Conservation (phyloP, 345 rosid genomes). For the Kandelia obovata region DNA sequence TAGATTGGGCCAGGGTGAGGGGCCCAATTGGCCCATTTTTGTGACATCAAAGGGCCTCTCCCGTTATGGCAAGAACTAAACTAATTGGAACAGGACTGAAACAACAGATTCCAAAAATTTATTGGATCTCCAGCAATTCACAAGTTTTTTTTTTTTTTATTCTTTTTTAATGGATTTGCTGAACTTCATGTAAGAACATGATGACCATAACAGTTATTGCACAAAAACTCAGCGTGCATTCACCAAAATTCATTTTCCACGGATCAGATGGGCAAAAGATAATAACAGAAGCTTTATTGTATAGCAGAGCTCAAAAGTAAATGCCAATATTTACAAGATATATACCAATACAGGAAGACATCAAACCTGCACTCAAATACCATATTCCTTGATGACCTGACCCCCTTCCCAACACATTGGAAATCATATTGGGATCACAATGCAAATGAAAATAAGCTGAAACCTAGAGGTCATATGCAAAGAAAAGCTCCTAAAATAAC, state of each 20-base stretch:
- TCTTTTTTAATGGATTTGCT: too few species aligned
- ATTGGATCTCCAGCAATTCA: too few species aligned
- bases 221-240: too few species aligned
- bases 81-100: too few species aligned
- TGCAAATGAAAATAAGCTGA: slow-evolving; percentile 13
- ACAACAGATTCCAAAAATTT: too few species aligned
- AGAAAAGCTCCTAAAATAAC: slow-evolving; percentile 7
- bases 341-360: slow-evolving; percentile 21
- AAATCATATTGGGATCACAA: slow-evolving; percentile 14
- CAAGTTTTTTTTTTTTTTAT: too few species aligned
- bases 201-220: background rate
- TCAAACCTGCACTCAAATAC: slow-evolving; percentile 22
- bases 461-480: slow-evolving; percentile 13
- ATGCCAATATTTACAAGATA: slow-evolving; percentile 34
- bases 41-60: too few species aligned
- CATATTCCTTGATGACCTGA: slow-evolving; percentile 11
- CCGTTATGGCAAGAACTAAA: too few species aligned
- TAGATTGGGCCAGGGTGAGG: too few species aligned
- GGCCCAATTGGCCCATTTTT: too few species aligned
- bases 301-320: slow-evolving; percentile 16
- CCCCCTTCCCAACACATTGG: background rate
- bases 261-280: too few species aligned
- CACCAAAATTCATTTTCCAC: background rate
- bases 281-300: slow-evolving; percentile 1
- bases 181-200: background rate